Conservation (phyloP, 208 protist genomes). For the Acanthamoeba castellanii region DNA sequence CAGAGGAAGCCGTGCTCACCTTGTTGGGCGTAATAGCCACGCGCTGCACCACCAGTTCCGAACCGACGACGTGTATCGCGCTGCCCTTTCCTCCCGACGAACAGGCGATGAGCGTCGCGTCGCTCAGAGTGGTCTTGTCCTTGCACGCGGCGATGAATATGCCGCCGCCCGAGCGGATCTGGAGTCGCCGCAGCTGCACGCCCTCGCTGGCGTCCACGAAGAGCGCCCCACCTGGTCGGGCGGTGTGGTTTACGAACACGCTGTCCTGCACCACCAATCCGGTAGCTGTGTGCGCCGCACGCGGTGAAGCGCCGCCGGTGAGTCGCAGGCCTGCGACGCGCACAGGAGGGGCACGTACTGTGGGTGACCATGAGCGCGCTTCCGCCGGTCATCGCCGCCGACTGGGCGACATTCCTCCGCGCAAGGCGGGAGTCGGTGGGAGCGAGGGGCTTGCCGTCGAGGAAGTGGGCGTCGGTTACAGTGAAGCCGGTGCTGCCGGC, state of each 20-base stretch:
- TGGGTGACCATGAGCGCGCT: conserved; percentile 2
- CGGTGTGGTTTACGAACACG: neutral
- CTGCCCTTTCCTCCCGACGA: neutral
- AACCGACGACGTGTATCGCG: neutral
- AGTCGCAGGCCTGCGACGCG: neutral
- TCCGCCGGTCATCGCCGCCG: neutral
- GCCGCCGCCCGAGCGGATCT: neutral
- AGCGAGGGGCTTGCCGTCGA: neutral
- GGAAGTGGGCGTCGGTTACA: neutral
- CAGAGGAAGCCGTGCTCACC: neutral
- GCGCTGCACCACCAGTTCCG: conserved; percentile 1
- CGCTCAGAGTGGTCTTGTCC: neutral
- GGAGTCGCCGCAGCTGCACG: neutral
- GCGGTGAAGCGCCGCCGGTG: neutral
- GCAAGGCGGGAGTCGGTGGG: neutral
- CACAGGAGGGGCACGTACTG: neutral
- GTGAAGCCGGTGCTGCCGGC: neutral
- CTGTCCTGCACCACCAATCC: conserved; percentile 1
- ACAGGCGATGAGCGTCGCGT: neutral
- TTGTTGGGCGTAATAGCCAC: neutral
- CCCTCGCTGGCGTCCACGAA: neutral
- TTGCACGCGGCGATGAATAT: neutral
- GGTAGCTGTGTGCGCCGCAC: neutral
- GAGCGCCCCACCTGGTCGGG: neutral
- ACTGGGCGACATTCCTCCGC: neutral